These are phyloP conservation scores for baker's yeast (Saccharomyces cerevisiae) DNA, from an alignment of 805 yeast genomes.

Conservation along the genomic window DNA sequence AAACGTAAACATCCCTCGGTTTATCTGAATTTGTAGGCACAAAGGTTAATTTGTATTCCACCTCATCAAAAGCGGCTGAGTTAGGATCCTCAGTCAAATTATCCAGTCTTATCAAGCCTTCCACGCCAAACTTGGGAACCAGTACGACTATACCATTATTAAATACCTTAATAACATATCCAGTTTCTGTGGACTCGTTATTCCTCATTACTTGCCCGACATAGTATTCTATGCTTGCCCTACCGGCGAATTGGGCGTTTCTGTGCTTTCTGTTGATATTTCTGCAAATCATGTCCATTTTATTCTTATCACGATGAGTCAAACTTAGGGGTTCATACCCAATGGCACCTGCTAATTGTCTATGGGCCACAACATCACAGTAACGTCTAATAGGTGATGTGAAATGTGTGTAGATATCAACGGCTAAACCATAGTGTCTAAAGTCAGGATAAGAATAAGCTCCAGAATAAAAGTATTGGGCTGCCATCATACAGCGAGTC, in stretches of 20 bases:
- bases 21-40: conserved; percentile 36
- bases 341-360: conserved; percentile 97
- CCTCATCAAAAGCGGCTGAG: conserved; percentile 67
- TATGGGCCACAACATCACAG: conserved; percentile 95
- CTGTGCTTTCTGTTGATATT: conserved; percentile 92
- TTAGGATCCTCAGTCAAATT: conserved; percentile 56
- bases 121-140: conserved; percentile 94
- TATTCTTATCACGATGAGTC: conserved; percentile 76
- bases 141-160: conserved; percentile 90
- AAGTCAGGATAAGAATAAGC: conserved; percentile 83
- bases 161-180: conserved; percentile 85
- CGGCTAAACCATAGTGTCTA: conserved; percentile 94
- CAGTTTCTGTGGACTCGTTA: conserved; percentile 72
- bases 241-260: conserved; percentile 97
- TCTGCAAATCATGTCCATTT: conserved; percentile 80
- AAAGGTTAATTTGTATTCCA: conserved; percentile 60
- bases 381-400: conserved; percentile 97
- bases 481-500: conserved; percentile 98
- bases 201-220: conserved; percentile 96
- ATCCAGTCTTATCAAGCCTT: conserved; percentile 80
- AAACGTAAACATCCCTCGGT: conserved; percentile 52
- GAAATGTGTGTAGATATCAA: conserved; percentile 95
- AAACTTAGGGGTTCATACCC: conserved; percentile 80
- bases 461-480: conserved; percentile 93
- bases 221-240: conserved; percentile 94